Percentiles rank a stretch among this genome's conserved stretches.
Evolutionary conservation across 768 basidiomycete species (phyloP).

Genomic region (Gloeopeniophorella convolvens): DNA sequence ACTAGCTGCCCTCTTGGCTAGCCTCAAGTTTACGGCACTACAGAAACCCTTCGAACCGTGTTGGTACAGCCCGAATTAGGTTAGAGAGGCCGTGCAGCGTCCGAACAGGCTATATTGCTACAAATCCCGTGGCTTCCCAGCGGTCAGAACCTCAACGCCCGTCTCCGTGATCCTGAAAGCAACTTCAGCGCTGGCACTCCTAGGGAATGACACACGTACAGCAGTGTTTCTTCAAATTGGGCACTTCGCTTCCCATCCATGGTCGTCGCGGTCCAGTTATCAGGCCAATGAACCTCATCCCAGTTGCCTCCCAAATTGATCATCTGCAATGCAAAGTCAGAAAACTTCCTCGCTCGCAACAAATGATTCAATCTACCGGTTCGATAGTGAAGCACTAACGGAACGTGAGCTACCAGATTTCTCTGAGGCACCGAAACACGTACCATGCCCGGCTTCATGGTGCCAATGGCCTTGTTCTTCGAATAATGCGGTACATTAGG

Average conservation of each 20-base stretch:
- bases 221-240: slow-evolving; percentile 94
- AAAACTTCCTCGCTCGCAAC: slow-evolving; percentile 4
- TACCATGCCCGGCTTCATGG: slow-evolving; percentile 93
- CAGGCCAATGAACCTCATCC: slow-evolving; percentile 81
- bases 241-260: slow-evolving; percentile 86
- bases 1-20: too few species aligned
- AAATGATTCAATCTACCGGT: slow-evolving; percentile 46
- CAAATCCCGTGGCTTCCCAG: slow-evolving; percentile 34
- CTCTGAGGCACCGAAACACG: slow-evolving; percentile 32
- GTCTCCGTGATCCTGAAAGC: slow-evolving; percentile 75
- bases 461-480: slow-evolving; percentile 87
- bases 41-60: slow-evolving; percentile 4
- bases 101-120: slow-evolving; percentile 21
- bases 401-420: slow-evolving; percentile 7
- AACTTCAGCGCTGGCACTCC: slow-evolving; percentile 18
- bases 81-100: slow-evolving; percentile 7
- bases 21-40: too few species aligned
- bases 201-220: slow-evolving; percentile 48
- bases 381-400: slow-evolving; percentile 62
- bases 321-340: slow-evolving; percentile 51
- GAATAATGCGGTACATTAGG: slow-evolving; percentile 95
- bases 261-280: slow-evolving; percentile 96
- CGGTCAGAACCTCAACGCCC: slow-evolving; percentile 84
- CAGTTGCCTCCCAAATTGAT: slow-evolving; percentile 80
- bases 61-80: slow-evolving; percentile 11